A percentile compares a stretch with the other conserved stretches of the same genome.
phyloP scores from a whole-genome alignment of 2,329 filamentous ascomycete genomes.

The Fusarium nelsonii region DNA sequence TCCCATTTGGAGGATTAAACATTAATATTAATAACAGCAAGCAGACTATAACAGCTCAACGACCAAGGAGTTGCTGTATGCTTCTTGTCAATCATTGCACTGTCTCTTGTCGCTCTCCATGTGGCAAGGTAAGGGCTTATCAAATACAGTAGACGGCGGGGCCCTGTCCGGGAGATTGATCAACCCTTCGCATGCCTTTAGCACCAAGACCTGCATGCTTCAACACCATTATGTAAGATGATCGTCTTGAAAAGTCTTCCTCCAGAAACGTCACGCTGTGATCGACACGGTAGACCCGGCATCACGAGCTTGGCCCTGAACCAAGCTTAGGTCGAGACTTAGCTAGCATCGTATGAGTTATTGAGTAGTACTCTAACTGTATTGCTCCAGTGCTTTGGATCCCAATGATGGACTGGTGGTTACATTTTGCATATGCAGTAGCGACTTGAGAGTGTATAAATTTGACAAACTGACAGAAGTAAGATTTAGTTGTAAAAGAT shows the following conservation, averaged over 20 bases:
- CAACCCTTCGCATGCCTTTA: neutral
- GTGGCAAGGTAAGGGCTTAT: neutral
- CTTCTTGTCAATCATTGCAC: neutral
- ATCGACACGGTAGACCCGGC: neutral
- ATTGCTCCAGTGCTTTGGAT: no score
- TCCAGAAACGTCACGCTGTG: neutral
- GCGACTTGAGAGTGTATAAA: no score
- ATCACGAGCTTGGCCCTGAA: neutral
- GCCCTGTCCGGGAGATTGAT: neutral
- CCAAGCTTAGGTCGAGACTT: neutral
- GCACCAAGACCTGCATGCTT: neutral
- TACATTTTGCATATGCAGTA: no score
- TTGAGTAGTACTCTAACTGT: neutral
- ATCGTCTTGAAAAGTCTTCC: neutral
- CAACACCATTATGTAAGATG: neutral
- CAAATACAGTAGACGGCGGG: neutral
- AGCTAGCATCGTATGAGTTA: neutral
- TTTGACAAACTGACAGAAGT: no score
- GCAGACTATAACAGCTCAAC: no score
- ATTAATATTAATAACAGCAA: no score
- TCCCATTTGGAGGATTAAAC: no score
- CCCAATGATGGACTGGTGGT: no score
- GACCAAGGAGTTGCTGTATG: neutral
- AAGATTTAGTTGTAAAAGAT: neutral
- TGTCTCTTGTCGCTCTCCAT: no score